Percentiles rank a stretch among this genome's conserved stretches.
Evolutionary conservation across 2,329 filamentous ascomycete genomes (phyloP).

Genomic region (Setomelanomma holmii): DNA sequence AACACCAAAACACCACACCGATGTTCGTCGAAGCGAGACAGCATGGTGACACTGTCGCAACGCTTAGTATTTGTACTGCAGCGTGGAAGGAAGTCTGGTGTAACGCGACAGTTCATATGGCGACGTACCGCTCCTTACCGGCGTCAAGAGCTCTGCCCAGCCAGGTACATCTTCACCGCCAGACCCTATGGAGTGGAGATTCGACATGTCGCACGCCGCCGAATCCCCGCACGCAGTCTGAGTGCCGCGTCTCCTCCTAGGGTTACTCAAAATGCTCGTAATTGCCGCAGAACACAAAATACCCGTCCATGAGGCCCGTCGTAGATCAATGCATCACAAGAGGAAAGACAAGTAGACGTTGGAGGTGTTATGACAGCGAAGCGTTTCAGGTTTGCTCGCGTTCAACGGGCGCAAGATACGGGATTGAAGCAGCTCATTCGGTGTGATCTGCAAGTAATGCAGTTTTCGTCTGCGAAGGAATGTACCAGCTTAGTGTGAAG

Average conservation of each 20-base stretch:
- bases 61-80: constrained; percentile 6
- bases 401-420: no score
- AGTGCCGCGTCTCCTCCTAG: background rate
- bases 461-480: no score
- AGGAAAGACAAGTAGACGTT: no score
- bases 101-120: background rate
- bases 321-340: no score
- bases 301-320: no score
- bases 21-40: constrained; percentile 4
- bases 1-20: background rate
- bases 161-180: background rate
- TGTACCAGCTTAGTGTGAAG: no score
- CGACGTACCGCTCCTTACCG: background rate
- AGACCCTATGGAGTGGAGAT: background rate
- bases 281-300: no score
- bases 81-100: constrained; percentile 1
- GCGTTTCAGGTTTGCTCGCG: no score
- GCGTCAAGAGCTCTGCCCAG: background rate
- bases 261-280: no score
- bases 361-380: no score
- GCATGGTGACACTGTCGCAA: constrained; percentile 10
- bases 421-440: no score
- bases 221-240: background rate
- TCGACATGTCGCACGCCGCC: background rate
- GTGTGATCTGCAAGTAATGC: no score